These are phyloP conservation scores for Candida khao-thaluensis DNA, from an alignment of 805 yeast genomes.

Conservation along the genomic window DNA sequence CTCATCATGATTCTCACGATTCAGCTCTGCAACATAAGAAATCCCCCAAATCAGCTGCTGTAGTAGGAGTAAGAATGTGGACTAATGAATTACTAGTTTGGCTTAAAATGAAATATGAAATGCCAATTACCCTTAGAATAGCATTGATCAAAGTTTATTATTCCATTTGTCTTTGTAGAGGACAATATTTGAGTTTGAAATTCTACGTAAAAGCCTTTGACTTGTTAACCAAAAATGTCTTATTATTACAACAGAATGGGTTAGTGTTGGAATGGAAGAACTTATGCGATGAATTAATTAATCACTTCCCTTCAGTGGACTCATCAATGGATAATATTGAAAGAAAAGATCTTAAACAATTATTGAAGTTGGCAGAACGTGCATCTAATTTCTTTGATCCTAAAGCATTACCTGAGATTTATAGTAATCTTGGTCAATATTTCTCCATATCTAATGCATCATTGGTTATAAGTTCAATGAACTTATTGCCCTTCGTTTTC, in stretches of 20 bases:
- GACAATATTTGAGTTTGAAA: slow-evolving; percentile 61
- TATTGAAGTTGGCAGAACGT: slow-evolving; percentile 52
- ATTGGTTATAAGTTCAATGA: slow-evolving; percentile 50
- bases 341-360: slow-evolving; percentile 45
- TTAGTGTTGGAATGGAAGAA: slow-evolving; percentile 53
- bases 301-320: slow-evolving; percentile 33
- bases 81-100: slow-evolving; percentile 80
- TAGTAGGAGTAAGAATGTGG: slow-evolving; percentile 78
- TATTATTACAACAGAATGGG: slow-evolving; percentile 38
- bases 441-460: slow-evolving; percentile 55
- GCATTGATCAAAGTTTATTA: slow-evolving; percentile 68
- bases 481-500: slow-evolving; percentile 51
- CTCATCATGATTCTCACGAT: slow-evolving; percentile 32
- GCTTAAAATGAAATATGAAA: slow-evolving; percentile 71
- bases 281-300: slow-evolving; percentile 35
- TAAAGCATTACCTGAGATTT: slow-evolving; percentile 48
- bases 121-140: slow-evolving; percentile 66
- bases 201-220: slow-evolving; percentile 64
- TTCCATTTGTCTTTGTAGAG: slow-evolving; percentile 67
- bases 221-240: slow-evolving; percentile 50
- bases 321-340: slow-evolving; percentile 50
- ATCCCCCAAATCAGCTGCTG: slow-evolving; percentile 66
- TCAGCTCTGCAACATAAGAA: slow-evolving; percentile 55
- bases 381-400: slow-evolving; percentile 56
- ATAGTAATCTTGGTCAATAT: slow-evolving; percentile 50